Base-by-base conservation (phyloP, 257 asterid species). In the Solanum etuberosum region DNA sequence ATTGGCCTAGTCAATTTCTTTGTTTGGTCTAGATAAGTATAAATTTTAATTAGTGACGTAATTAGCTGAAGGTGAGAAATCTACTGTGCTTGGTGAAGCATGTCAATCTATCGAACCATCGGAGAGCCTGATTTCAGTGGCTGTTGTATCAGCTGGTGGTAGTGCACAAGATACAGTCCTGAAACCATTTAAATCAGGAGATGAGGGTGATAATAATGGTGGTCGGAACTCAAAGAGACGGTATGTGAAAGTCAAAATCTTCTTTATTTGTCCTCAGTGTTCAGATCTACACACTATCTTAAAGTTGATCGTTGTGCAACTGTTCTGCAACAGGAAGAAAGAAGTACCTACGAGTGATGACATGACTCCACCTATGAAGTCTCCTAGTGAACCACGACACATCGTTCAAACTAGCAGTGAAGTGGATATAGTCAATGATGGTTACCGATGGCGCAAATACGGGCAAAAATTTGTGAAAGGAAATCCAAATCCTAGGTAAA, bases 401-500 rank as follows among this genome's bases (percentile, higher is more conserved):
- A 95, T 95, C 83, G 97, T 94, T 89, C 96, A 95, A 88, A 94
- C 95, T 85, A 85, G 88, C 90, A 96, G 98, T 85, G 97, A 90
- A 88, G 96, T 93, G 90, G 98, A 95, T 92, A 48, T 93, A 86
- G 90, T 95, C 72, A 93, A 93, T 88, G 99, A 96, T 90, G 98
- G 98, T 87, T 93, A 93, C 89, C 95, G 99, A 90, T 95, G 99
- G 99, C 98, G 99, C 89, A 96, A 96, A 90, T 96, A 96, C 38
- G 99, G 99, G 83, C 99, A 96, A 93, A 96, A 96, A 90, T 89
- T 96, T 89, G 98, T 96, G 29, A 96, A 96, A 91, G 98, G 99
- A 88, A 96, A 94, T 91, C 96, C 97, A 70, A 93, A 96, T 87
- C 99, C 99, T n/a, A 93, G 99, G 99, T 96, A 94, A 63, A 31